Conservation (phyloP, 108 stramenopile genomes). For the Cyclotella atomus region DNA sequence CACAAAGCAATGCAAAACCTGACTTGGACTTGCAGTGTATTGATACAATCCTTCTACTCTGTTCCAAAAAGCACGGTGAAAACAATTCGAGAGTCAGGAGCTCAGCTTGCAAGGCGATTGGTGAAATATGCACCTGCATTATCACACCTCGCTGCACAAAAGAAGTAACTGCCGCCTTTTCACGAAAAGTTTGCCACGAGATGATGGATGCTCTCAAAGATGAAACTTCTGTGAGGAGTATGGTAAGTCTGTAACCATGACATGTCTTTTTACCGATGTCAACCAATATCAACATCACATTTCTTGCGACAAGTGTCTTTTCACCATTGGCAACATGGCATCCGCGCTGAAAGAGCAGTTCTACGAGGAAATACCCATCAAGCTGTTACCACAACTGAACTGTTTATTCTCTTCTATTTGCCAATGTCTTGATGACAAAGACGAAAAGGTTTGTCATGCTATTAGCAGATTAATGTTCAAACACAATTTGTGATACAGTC, state of each 20-base stretch:
- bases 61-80: constrained; percentile 35
- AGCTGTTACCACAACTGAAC: constrained; percentile 27
- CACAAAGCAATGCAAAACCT: background rate
- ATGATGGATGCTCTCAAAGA: constrained; percentile 54
- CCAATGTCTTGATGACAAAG: constrained; percentile 46
- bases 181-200: constrained; percentile 34
- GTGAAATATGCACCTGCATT: constrained; percentile 52
- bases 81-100: constrained; percentile 54
- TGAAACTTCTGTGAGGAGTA: constrained; percentile 57
- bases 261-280: background rate
- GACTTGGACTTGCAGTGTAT: constrained; percentile 27
- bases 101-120: constrained; percentile 70
- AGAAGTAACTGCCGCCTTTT: constrained; percentile 21
- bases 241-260: constrained; percentile 43
- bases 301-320: constrained; percentile 48
- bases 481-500: background rate
- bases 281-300: background rate
- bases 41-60: constrained; percentile 41
- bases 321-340: constrained; percentile 71
- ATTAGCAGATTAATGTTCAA: background rate
- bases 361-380: background rate
- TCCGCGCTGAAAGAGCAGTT: constrained; percentile 45
- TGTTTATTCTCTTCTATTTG: constrained; percentile 16
- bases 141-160: background rate
- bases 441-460: constrained; percentile 57